Evolutionary conservation across 768 basidiomycete species (phyloP), one percentile per base, ranked within the genome.

Genomic region (Infundibulicybe gibba): DNA sequence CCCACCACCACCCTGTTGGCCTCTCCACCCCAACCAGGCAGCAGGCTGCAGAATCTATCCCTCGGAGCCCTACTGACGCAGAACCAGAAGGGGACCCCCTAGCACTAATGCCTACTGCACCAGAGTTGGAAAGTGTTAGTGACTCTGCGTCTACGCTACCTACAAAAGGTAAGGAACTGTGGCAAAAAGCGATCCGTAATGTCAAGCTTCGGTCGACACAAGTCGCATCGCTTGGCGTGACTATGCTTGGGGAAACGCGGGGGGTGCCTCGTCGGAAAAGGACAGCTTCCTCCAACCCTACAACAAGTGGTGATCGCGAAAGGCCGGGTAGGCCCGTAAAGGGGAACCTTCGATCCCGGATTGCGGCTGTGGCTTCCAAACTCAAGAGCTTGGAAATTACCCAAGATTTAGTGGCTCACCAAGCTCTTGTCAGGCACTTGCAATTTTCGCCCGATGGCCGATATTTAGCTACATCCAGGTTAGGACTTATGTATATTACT

Each of bases 361-460:
- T 86, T 4, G 69, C 77, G 17, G 62, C 63, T 6, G 62, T 87
- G 39, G 66, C 74, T n/a, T 78, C 81, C 13, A 80, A 75, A 51
- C 62, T 90, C 45, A 71, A 68, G 48, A 68, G 66, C 38, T 57
- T 88, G 52, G 70, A 75, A 45, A 61, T 75, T 8, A 80, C 78
- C 0, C 77, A 87, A 55, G 83, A 81, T 50, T 61, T 86, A 16
- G 74, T 74, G 9, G 80, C 80, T 5, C 87, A 89, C 61, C 66
- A 71, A 44, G 85, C 82, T 6, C 74, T 87, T 21, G 86, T 90
- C 14, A 62, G 81, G 44, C 83, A 87, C 61, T 60, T 90, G 56
- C 81, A 87, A 60, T 90, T 89, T 65, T 87, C 84, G 1, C 86
- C 85, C 1, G 79, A 87, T 60, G 87, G 87, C 15, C 80, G 74